Base-by-base conservation (phyloP, 2,329 filamentous ascomycete genomes). In the Pseudogymnoascus sp. region DNA sequence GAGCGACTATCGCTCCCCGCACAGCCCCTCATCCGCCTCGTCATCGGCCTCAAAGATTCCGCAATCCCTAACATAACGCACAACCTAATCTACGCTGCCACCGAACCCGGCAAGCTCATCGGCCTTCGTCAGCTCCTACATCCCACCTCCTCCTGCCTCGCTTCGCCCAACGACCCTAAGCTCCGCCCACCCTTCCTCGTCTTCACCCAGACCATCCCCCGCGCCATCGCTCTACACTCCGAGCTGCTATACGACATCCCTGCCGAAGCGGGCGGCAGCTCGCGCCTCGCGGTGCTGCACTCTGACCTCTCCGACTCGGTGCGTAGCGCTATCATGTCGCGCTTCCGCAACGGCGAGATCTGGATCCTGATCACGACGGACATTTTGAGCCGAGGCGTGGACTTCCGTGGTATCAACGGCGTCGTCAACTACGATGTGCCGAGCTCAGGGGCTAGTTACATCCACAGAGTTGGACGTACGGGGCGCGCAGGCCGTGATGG, bases 341-440 rank as follows among this genome's bases (percentile, higher is more conserved):
- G 87, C 19, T 97, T 99, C 79, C 87, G 94, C 37, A 87, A 87
- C 35, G 94, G 92, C 66, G 92, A 97, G 72, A 88, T 97, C 65
- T 99, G 94, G 94, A 86, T 97, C 6, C 81, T 99, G 37, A 94
- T 99, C 73, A 97, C 94, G 0, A 99, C 94, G 0, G 94, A 99
- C 72, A 83, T 99, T 6, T 81, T 99, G 10, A 89, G 92, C 14
- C 89, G 94, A 35, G 94, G 94, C 19, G 87, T 99, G 41, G 94
- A 99, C 75, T 97, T 99, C 77, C 86, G 90, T 7, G 94, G 94
- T 59, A 87, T 99, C 66, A 97, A 97, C 70, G 92, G 92, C 52
- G 92, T 99, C 0, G 90, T 99, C 60, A 99, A 97, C 76, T 99
- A 97, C 76, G 94, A 99, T 74, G 91, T 97, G 7, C 94, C 94